Conservation (phyloP, 78 protist genomes). For the Speleostelium caveatum region DNA sequence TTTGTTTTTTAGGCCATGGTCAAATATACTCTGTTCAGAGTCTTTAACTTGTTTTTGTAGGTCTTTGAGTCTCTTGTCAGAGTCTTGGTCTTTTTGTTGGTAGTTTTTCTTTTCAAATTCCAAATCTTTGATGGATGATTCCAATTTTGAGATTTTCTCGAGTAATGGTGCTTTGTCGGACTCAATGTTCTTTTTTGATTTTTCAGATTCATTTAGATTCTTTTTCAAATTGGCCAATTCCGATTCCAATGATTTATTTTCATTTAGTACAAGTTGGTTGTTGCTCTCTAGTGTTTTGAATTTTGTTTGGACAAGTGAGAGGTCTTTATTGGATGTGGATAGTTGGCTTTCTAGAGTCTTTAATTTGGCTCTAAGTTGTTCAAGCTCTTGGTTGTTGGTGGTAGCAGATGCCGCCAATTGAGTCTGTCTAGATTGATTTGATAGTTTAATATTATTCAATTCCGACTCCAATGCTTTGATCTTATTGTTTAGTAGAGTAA, state of each 20-base stretch:
- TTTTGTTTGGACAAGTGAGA: not conserved
- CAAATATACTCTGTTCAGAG: conserved; percentile 23
- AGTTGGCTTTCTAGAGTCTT: not conserved
- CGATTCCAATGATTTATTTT: conserved; percentile 8
- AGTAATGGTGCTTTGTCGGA: conserved; percentile 43
- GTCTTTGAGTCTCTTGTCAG: not conserved
- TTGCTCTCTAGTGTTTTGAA: conserved; percentile 27
- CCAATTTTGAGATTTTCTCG: conserved; percentile 30
- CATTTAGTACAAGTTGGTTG: conserved; percentile 30
- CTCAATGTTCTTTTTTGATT: conserved; percentile 12
- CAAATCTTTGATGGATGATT: not conserved
- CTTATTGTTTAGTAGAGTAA: not conserved
- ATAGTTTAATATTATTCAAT: too few species aligned
- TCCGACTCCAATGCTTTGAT: conserved; percentile 8
- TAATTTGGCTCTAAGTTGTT: not conserved
- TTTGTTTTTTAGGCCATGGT: conserved; percentile 7
- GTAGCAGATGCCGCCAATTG: too few species aligned
- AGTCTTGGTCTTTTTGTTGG: not conserved
- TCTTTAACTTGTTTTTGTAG: not conserved
- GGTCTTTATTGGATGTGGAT: not conserved
- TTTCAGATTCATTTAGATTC: not conserved
- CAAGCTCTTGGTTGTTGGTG: too few species aligned
- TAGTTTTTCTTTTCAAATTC: conserved; percentile 40
- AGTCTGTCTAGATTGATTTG: too few species aligned
- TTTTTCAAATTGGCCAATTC: conserved; percentile 15